Evolutionary conservation across 257 asterid genomes (phyloP), one percentile per base, ranked within the genome.

Genomic region (Solanum piurae): DNA sequence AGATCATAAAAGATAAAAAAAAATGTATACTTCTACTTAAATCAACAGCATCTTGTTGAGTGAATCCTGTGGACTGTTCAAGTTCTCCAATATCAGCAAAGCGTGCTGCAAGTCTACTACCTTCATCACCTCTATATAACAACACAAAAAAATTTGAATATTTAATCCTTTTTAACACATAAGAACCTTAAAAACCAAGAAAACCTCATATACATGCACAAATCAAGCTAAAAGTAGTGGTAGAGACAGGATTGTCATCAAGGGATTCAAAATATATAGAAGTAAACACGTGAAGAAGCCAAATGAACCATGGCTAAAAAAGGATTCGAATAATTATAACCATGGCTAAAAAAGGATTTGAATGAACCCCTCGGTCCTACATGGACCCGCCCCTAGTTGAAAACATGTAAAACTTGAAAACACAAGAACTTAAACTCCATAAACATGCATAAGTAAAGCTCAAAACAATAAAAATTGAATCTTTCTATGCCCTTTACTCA

Each of bases 71-170:
- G 58, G 95, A 89, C 46, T 93, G 96, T 85, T 92, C 92, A 87
- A 94, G 94, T 89, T 94, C 98, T 82, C 93, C 98, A 86, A 90
- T 88, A 90, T 93, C 93, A 86, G 73, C 86, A 90, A 89, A 93
- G 29, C 95, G 91, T 21, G 89, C 42, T 31, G 90, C 92, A 89
- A 85, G 88, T 86, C 90, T 89, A 46, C 90, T 91, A 84, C 88
- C 87, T 33, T 92, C 98, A 77, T 90, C 93, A 37, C 92, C 92
- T 88, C 97, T 94, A 75, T 64, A 87, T 20, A 74, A 72, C 27
- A 60, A 25, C 12, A 85, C 25, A 64, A 46, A 46, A 62, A 44
- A 46, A 71, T 9, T 23, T 25, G 18, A 73, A 72, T 9, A 64
- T 80, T 80, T 42, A 84, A 84, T 5, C 86, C 14, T 13, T 21